These are phyloP conservation scores for Bolboschoenus planiculmis DNA, from an alignment of 176 grass and related monocot genomes.

Conservation along the genomic window DNA sequence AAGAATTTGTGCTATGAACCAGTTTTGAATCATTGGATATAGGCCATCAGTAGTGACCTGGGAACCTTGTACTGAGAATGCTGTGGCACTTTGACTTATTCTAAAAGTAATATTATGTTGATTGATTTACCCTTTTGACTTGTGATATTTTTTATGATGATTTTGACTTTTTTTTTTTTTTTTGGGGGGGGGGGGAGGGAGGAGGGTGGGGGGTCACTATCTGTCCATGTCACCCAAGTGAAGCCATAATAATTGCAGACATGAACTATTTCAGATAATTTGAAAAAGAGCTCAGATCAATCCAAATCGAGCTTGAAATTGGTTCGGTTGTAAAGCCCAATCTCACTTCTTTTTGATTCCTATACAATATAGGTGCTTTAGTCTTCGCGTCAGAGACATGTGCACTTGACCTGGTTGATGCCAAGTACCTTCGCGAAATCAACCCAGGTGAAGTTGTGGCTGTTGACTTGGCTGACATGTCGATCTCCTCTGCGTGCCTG, in stretches of 20 bases:
- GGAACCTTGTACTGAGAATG: neutral
- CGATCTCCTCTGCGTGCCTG: conserved; percentile 50
- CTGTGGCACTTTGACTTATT: neutral
- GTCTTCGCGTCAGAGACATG: conserved; percentile 93
- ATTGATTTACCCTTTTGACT: neutral
- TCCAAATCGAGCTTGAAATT: neutral
- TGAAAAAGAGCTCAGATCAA: neutral
- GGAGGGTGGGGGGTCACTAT: neutral
- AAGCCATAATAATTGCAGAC: neutral
- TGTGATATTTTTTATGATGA: neutral
- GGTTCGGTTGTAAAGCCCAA: neutral
- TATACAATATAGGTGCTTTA: conserved; percentile 29
- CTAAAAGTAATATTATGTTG: neutral
- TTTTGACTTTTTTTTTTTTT: neutral
- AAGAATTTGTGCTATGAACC: neutral
- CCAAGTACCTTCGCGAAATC: conserved; percentile 67
- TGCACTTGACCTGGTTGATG: conserved; percentile 85
- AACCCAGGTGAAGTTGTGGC: conserved; percentile 76
- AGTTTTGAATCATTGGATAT: neutral
- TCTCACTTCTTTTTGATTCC: neutral
- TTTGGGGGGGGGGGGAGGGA: too few relatives aligned
- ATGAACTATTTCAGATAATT: too few relatives aligned
- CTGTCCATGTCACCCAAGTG: neutral
- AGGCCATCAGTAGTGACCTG: neutral
- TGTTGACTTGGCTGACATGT: conserved; percentile 70